Base-by-base conservation (phyloP, 2,329 filamentous ascomycete genomes). In the Hymenoscyphus albidus region DNA sequence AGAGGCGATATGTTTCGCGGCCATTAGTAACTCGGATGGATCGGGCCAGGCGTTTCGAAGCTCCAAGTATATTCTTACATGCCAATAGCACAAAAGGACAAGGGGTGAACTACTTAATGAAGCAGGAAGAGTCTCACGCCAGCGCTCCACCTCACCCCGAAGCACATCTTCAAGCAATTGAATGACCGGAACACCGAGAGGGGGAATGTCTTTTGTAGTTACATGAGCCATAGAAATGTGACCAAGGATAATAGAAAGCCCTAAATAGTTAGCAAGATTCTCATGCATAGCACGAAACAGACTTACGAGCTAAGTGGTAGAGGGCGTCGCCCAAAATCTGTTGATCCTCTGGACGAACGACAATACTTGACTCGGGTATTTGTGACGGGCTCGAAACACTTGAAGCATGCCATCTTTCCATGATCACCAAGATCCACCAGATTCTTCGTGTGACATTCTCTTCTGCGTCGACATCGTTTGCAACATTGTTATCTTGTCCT, bases 371-470 rank as follows among this genome's bases (percentile, higher is more conserved):
- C 69, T 89, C 84, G 1, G 84, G 85, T 64, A 92, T 85, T 64
- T 88, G 80, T 13, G 85, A 71, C 3, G 88, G 85, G 66, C 82
- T 85, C 13, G 84, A 85, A 4, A 84, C 88, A 27, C 85, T 87
- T n/a, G 86, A 82, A 3, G 89, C 87, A 73, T 91, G 86, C 88
- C 88, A 92, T 16, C 88, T 83, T 71, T 92, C 89, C 68, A 92
- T 82, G 67, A 89, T 82, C 57, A 91, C 83, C 40, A 92, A 78
- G 14, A 86, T 85, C 86, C 88, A 91, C 89, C 89, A 92, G 18
- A 88, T 83, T 55, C 88, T 83, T 60, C 87, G 79, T 1, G 83
- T 82, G 3, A 91, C 78, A 18, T 85, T 84, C 59, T 87, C 85
- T 56, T 88, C 85, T 22, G 83, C 83, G 72, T 91, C 86, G 2